A percentile compares a stretch with the other conserved stretches of the same genome.
Conservation (phyloP, 192 early-diverging fungal species). For the Dissophora globulifera region DNA sequence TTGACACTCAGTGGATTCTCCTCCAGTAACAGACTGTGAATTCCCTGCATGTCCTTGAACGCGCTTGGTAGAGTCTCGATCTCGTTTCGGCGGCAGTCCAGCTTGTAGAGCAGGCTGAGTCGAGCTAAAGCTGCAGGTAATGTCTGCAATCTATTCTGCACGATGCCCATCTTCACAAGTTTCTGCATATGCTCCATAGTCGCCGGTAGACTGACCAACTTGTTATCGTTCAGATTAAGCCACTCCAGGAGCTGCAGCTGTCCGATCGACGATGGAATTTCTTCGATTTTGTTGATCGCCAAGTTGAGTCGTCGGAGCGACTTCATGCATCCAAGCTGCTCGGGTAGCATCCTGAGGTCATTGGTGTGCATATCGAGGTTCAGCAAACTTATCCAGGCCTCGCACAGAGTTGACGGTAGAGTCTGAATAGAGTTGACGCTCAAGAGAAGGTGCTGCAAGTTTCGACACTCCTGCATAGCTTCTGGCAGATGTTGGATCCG, state of each 20-base stretch:
- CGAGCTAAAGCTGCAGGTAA: slow-evolving; percentile 47
- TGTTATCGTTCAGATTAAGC: slow-evolving; percentile 63
- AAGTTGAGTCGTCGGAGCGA: slow-evolving; percentile 54
- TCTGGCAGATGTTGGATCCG: slow-evolving; percentile 42
- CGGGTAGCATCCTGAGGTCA: slow-evolving; percentile 25
- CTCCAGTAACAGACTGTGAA: slow-evolving; percentile 45
- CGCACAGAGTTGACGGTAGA: slow-evolving; percentile 41
- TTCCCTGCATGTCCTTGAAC: slow-evolving; percentile 49
- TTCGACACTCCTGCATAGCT: slow-evolving; percentile 29
- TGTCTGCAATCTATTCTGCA: slow-evolving; percentile 53
- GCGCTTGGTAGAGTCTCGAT: slow-evolving; percentile 52
- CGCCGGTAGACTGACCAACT: slow-evolving; percentile 37
- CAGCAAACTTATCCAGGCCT: slow-evolving; percentile 35
- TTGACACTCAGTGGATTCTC: slow-evolving; percentile 42
- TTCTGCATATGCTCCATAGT: slow-evolving; percentile 51
- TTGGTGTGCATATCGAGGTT: slow-evolving; percentile 63
- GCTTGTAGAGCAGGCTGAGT: slow-evolving; percentile 48
- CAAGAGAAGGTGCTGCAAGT: slow-evolving; percentile 49
- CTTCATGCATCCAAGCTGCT: slow-evolving; percentile 24
- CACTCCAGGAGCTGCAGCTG: slow-evolving; percentile 50
- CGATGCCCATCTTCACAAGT: slow-evolving; percentile 59
- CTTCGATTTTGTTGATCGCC: slow-evolving; percentile 57
- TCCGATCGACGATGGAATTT: slow-evolving; percentile 52
- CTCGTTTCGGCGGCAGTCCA: slow-evolving; percentile 58
- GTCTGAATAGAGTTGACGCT: slow-evolving; percentile 52